Evolutionary conservation across 1,284 basidiomycete species (phyloP).

Genomic region (Neotropicomus parvogracilis): DNA sequence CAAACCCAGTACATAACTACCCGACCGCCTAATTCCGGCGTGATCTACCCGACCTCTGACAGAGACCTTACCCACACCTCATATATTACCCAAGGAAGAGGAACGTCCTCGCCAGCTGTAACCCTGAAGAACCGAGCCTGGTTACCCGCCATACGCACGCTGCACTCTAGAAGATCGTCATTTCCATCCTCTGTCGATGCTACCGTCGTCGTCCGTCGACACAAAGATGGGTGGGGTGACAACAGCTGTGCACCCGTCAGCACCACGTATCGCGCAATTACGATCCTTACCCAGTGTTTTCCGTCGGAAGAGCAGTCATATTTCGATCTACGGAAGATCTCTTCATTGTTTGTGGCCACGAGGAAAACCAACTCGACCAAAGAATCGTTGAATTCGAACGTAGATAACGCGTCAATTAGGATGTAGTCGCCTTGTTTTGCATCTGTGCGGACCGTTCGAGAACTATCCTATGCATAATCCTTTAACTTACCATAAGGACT

Average conservation of each 20-base stretch:
- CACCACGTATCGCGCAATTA: not conserved
- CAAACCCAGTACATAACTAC: not conserved
- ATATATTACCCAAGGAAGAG: conserved; percentile 42
- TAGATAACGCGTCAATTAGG: conserved; percentile 41
- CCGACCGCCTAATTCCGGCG: too few relatives aligned
- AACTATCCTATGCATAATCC: not conserved
- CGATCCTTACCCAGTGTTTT: conserved; percentile 41
- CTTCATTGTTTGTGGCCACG: conserved; percentile 40
- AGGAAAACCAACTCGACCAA: conserved; percentile 42
- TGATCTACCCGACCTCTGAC: conserved; percentile 4
- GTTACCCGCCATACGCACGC: conserved; percentile 22
- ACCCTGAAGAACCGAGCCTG: conserved; percentile 38
- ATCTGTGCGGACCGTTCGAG: conserved; percentile 21
- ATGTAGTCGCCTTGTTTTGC: conserved; percentile 46
- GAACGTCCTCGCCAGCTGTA: conserved; percentile 30
- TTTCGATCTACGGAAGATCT: conserved; percentile 35
- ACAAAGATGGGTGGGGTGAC: conserved; percentile 16
- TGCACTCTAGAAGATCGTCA: conserved; percentile 35
- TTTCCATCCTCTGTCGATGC: not conserved
- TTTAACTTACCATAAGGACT: conserved; percentile 42
- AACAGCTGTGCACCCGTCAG: conserved; percentile 8
- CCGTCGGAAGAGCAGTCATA: conserved; percentile 43
- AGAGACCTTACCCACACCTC: conserved; percentile 44
- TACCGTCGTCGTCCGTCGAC: conserved; percentile 5
- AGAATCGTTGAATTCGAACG: conserved; percentile 24